Conservation (phyloP, 148 eudicot species). For the Oxyria digyna region DNA sequence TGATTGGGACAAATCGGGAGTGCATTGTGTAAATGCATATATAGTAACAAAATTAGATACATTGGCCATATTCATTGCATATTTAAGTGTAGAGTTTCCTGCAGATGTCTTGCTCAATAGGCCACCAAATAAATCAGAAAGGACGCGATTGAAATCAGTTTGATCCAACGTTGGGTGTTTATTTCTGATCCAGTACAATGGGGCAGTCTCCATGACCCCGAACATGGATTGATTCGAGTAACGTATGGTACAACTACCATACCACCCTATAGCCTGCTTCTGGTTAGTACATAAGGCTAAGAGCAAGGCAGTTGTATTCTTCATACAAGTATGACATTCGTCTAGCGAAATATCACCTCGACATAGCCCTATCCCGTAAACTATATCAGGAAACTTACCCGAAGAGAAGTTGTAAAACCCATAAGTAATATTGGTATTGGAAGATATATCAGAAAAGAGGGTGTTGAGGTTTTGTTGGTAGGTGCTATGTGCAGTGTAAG, state of each 20-base stretch:
- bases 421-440: not conserved
- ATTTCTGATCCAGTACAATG: not conserved
- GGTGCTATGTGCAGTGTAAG: constrained; percentile 3
- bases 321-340: constrained; percentile 16
- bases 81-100: constrained; percentile 12
- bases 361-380: constrained; percentile 12
- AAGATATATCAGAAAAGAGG: constrained; percentile 4
- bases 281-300: constrained; percentile 14
- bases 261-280: constrained; percentile 22
- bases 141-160: constrained; percentile 1
- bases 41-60: not conserved
- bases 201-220: not conserved
- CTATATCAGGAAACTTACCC: not conserved
- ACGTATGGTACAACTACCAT: constrained; percentile 19
- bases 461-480: constrained; percentile 7
- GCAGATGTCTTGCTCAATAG: not conserved
- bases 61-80: not conserved
- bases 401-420: constrained; percentile 9
- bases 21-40: constrained; percentile 14
- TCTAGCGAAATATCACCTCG: constrained; percentile 14
- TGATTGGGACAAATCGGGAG: constrained; percentile 14
- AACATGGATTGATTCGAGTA: constrained; percentile 10
- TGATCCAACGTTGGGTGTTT: not conserved
- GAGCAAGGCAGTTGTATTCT: constrained; percentile 3
- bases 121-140: constrained; percentile 1